A percentile compares a stretch with the other conserved stretches of the same genome.
phyloP scores from a whole-genome alignment of 352 stramenopile species.

The Globisporangium nagaii region DNA sequence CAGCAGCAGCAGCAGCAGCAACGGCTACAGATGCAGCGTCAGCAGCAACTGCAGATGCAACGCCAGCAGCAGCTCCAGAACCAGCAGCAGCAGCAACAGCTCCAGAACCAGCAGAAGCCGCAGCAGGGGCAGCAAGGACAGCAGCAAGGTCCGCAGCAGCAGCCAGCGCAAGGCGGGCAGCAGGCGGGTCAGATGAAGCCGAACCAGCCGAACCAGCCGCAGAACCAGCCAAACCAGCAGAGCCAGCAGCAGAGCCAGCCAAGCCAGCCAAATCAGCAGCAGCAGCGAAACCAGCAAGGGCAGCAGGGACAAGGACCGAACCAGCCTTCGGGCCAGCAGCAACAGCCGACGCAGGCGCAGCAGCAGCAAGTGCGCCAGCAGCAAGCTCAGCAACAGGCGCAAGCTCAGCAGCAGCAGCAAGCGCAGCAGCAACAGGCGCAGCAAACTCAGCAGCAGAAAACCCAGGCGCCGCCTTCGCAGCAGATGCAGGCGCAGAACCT shows the following conservation, averaged over 20 bases:
- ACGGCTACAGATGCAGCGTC: constrained; percentile 51
- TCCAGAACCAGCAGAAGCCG: constrained; percentile 26
- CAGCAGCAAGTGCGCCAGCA: constrained; percentile 5
- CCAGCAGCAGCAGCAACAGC: constrained; percentile 29
- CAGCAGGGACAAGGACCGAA: constrained; percentile 2
- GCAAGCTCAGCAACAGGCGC: constrained; percentile 13
- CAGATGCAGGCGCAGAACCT: constrained; percentile 6
- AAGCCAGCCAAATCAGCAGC: constrained; percentile 17
- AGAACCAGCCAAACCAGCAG: constrained; percentile 22
- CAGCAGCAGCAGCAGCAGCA: constrained; percentile 38
- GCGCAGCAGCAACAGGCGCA: constrained; percentile 18
- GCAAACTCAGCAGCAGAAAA: constrained; percentile 20
- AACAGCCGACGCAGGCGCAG: constrained; percentile 16
- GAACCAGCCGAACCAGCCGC: constrained; percentile 22
- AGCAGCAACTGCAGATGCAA: constrained; percentile 16
- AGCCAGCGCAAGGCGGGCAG: constrained; percentile 8
- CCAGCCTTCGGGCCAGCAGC: constrained; percentile 24
- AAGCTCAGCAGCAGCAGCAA: constrained; percentile 2
- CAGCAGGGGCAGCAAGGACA: constrained; percentile 3
- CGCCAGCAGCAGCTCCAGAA: constrained; percentile 15
- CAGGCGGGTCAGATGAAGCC: constrained; percentile 12
- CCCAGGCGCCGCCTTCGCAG: constrained; percentile 23
- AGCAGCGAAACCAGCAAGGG: constrained; percentile 11
- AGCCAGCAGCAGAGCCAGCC: constrained; percentile 14
- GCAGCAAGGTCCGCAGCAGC: constrained; percentile 20